Base-by-base conservation (phyloP, 208 protist species). In the Leishmania tropica region DNA sequence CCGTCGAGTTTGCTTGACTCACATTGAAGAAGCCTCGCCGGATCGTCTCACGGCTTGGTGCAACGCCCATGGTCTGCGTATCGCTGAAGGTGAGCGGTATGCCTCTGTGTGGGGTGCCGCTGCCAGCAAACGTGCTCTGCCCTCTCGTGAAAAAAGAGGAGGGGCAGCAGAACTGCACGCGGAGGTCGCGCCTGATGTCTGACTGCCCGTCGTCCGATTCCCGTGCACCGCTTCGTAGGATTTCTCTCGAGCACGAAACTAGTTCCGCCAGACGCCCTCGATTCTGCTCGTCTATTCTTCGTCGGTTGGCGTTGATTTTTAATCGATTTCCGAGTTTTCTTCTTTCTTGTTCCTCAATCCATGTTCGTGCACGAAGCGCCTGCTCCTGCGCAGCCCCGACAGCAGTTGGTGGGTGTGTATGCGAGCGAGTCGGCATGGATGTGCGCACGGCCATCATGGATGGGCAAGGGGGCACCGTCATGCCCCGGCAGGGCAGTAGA, bases 11-110 rank as follows among this genome's bases (percentile, higher is more conserved):
- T 1, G 85, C 48, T 24, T 88, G 84, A 51, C 83, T 86, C 28
- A 91, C 86, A 35, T 88, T 78, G 83, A 91, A 89, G 68, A 95
- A 83, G 11, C 90, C 89, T 15, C 92, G 89, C 37, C 85, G 79
- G 77, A 90, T 89, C 0, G 91, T 93, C 72, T 94, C 94, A 35
- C 94, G 87, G 65, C 94, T 97, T 28, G 94, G 94, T 13, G 85
- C 92, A 19, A 87, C 92, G 11, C 94, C 94, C 94, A 96, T 96
- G 45, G 42, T 60, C 40, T 78, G 53, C 48, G 62, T 56, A 40
- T 17, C 31, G 1, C 28, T 21, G 31, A n/a, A 40, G 28, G 13
- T 21, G 72, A 67, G n/a, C n/a, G 13, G 11, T 67, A 37, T 17
- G 60, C 3, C n/a, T 17, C n/a, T 37, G 10, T 70, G 75, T 71